Base-by-base conservation (phyloP, 1,284 basidiomycete genomes). In the Paramarasmius palmivorus region DNA sequence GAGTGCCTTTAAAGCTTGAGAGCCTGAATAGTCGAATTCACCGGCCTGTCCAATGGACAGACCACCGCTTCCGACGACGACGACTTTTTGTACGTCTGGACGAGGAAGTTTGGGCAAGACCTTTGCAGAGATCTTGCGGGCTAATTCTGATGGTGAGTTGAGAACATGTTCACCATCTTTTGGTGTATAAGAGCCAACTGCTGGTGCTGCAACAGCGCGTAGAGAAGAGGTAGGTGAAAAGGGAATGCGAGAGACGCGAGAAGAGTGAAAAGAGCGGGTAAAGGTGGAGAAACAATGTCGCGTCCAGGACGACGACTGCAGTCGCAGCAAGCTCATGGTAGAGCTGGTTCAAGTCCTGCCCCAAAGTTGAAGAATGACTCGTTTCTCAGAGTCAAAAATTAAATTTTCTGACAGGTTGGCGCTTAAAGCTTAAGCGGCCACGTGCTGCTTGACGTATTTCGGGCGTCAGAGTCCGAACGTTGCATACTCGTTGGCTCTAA, bases 21-120 rank as follows among this genome's bases (percentile, higher is more conserved):
- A 98, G 42, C 92, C 97, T 25, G 95, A 98, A 74, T 99, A 99
- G 73, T 99, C 97, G 73, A 99, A 99, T 74, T 99, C 97, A 72
- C 97, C 97, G 4, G 97, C 97, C 73, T 99, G 97, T 41, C 97
- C 97, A 60, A 99, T 99, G 67, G 88, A 91, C 47, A 99, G 86
- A 58, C 97, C 97, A 65, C 97, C 97, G 60, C 90, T 93, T 59
- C 97, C 97, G 49, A 99, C 94, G 55, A 99, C 93, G 57, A 99
- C 82, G 48, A 99, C 97, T 69, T 96, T 97, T 70, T 91, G 88
- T 45, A 99, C 96, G 63, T 98, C 87, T 23, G 93, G 90, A 32
- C 90, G 84, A 36, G 88, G 85, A 34, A 95, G 78, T 65, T 92
- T 90, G 37, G 93, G 92, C 17, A 98, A 79, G 44, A 97, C 95